Evolutionary conservation across 192 early-diverging fungal species (phyloP), one percentile per base, ranked within the genome.

Genomic region (Dissophora ornata): DNA sequence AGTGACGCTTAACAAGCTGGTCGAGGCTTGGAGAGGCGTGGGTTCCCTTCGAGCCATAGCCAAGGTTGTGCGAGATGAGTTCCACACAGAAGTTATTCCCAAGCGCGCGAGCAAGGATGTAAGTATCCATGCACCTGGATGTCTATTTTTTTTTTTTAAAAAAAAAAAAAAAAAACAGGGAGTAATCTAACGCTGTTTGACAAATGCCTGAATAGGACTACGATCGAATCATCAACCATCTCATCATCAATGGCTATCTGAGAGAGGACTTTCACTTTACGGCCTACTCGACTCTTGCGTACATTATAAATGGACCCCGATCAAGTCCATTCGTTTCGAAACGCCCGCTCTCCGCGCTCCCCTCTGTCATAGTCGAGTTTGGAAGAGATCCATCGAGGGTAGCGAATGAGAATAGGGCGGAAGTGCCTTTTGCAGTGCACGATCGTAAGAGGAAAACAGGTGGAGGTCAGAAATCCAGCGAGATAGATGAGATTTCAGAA

Each of bases 211-310:
- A n/a, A n/a, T n/a, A 85, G 77, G 83, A 88, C 21, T 68, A 82
- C 18, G 90, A 89, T 22, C 70, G 82, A 8, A 85, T 92, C 32
- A 79, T 89, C 44, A 90, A 82, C 61, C 58, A 75, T 46, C 68
- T 90, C 8, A 67, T 90, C 26, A 38, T 79, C 7, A 51, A 79
- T 19, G 81, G 83, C 6, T 86, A 87, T 32, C 77, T 92, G 8
- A 53, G 69, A 2, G 87, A 90, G 38, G 86, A 84, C 45, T 92
- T 86, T 63, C 79, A 83, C 32, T 88, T 89, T 58, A 92, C 86
- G 5, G 83, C 85, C 0, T 90, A 90, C 52, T 58, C 71, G 2
- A 89, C 88, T 21, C 81, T 89, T 18, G 84, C 86, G 62, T 77
- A 77, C 53, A 62, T 77, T 30, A 19, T 77, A 9, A 77, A 67